These are phyloP conservation scores for Candida sanyaensis DNA, from an alignment of 1,139 yeast genomes.

Conservation along the genomic window DNA sequence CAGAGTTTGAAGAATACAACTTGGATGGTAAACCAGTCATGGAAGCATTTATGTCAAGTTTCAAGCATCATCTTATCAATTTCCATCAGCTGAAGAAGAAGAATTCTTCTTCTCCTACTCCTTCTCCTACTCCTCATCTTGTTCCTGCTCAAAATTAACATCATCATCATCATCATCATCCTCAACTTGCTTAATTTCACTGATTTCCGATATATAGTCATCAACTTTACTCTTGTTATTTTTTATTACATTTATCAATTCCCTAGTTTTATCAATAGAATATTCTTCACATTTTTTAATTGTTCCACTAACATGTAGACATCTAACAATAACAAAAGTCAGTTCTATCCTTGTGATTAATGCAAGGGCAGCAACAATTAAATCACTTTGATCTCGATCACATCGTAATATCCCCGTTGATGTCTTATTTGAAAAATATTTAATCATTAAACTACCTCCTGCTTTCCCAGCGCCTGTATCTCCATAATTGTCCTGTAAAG, in stretches of 20 bases:
- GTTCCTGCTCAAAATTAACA: slow-evolving; percentile 6
- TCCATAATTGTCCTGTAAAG: slow-evolving; percentile 66
- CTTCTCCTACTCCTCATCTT: slow-evolving; percentile 7
- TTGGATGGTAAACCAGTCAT: slow-evolving; percentile 12
- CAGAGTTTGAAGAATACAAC: slow-evolving; percentile 17
- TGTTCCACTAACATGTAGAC: slow-evolving; percentile 81
- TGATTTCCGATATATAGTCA: slow-evolving; percentile 2
- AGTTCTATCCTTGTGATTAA: slow-evolving; percentile 58
- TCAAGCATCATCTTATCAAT: slow-evolving; percentile 4
- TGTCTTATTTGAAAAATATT: slow-evolving; percentile 80
- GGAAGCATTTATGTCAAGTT: slow-evolving; percentile 11
- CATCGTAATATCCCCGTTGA: slow-evolving; percentile 86
- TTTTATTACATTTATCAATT: slow-evolving; percentile 28
- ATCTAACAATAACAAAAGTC: slow-evolving; percentile 56
- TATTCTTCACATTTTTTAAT: slow-evolving; percentile 80
- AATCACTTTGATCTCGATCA: slow-evolving; percentile 61
- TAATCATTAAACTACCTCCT: slow-evolving; percentile 60
- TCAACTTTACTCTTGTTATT: slow-evolving; percentile 7
- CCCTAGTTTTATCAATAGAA: slow-evolving; percentile 49
- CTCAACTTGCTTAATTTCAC: background rate
- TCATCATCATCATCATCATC: background rate
- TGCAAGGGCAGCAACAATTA: slow-evolving; percentile 70
- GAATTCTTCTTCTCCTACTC: background rate
- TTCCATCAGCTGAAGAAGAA: background rate
- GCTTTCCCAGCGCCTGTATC: slow-evolving; percentile 76